Percentiles rank a stretch among this genome's conserved stretches.
Evolutionary conservation across 805 yeast species (phyloP).

Genomic region (Suhomyces canberraensis): DNA sequence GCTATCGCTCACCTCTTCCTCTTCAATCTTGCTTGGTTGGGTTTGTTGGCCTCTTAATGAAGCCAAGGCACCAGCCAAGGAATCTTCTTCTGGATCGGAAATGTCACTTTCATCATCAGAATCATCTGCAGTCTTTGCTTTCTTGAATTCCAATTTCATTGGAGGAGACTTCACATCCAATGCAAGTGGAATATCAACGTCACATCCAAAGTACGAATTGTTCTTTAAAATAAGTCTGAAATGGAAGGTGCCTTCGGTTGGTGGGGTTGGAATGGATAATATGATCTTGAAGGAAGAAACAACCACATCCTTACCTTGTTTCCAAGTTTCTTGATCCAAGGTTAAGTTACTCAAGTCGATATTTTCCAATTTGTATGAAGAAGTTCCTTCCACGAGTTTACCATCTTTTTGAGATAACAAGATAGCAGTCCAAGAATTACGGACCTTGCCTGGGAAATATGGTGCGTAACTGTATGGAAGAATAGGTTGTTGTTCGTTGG

Average conservation of each 20-base stretch:
- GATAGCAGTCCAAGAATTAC: conserved; percentile 62
- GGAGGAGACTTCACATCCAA: conserved; percentile 67
- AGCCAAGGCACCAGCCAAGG: conserved; percentile 73
- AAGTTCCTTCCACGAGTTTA: conserved; percentile 62
- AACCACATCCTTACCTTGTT: conserved; percentile 36
- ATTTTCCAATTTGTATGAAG: conserved; percentile 52
- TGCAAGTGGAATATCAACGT: conserved; percentile 64
- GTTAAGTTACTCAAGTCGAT: conserved; percentile 54
- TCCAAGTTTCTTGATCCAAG: conserved; percentile 51
- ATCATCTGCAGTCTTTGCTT: conserved; percentile 26
- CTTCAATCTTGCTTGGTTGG: conserved; percentile 16
- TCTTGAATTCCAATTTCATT: conserved; percentile 12
- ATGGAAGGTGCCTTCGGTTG: conserved; percentile 56
- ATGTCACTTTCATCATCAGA: conserved; percentile 53
- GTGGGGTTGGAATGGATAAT: conserved; percentile 76
- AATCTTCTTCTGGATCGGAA: conserved; percentile 71
- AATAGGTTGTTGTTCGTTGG: conserved; percentile 64
- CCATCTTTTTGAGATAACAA: conserved; percentile 73
- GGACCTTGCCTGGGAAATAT: conserved; percentile 59
- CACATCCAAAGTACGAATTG: conserved; percentile 78
- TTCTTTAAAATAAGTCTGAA: conserved; percentile 71
- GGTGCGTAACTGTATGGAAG: conserved; percentile 71
- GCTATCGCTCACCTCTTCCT: conserved; percentile 36
- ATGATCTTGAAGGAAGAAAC: conserved; percentile 77
- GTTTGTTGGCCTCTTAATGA: conserved; percentile 56